Base-by-base conservation (phyloP, 2,329 filamentous ascomycete genomes). In the Colletotrichum nymphaeae region DNA sequence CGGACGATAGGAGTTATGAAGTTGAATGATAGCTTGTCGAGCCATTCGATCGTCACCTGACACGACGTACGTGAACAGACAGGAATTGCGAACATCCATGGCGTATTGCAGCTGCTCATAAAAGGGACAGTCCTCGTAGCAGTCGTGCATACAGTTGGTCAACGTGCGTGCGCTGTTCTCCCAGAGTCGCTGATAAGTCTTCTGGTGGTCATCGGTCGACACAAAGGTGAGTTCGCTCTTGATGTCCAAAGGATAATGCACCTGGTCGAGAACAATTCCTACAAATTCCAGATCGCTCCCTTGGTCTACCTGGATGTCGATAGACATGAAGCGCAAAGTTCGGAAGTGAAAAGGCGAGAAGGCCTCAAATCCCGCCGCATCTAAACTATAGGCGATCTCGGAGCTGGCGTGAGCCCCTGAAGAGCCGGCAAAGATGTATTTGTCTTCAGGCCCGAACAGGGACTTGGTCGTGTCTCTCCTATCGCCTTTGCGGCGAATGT, bases 101-200 rank as follows among this genome's bases (percentile, higher is more conserved):
- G 73, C 76, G 63, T 78, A 82, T 73, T 82, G 80, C 3, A 80
- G 77, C 59, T 83, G 81, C 63, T 82, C 80, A 62, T 82, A 83
- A 46, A 82, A 81, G 0, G 81, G 80, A 32, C 80, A 83, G 56
- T 82, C 81, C 1, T 79, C 78, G 63, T 82, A 81, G 8, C 79
- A 79, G 65, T 81, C 80, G 46, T 79, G 75, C 76, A 79, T 79
- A 64, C 77, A 79, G 32, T 79, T 78, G 2, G 68, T 72, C 69
- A 79, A 69, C 4, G 77, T 79, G 22, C 76, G 66, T 14, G 76
- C 69, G 8, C 76, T 77, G 2, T 69, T 76, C 14, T 76, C 75
- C 78, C 78, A 80, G 14, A 80, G 70, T 19, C 71, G 16, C 35
- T 70, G 32, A 11, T 55, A 28, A 9, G 22, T 22, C 19, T 2